Percentiles rank a stretch among this genome's conserved stretches.
phyloP scores from a whole-genome alignment of 805 yeast species.

The Pichia kluyveri region DNA sequence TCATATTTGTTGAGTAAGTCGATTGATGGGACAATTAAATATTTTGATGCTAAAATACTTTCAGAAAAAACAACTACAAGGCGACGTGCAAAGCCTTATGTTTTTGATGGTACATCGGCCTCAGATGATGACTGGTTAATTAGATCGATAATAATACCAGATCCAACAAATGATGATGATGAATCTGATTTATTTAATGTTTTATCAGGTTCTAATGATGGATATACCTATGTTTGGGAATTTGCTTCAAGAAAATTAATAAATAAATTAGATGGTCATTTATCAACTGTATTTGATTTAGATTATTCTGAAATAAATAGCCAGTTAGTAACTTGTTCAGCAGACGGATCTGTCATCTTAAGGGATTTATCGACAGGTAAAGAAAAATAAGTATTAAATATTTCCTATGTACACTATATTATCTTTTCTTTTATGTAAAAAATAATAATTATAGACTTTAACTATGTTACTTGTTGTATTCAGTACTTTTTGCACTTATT shows the following conservation, averaged over 20 bases:
- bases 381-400: background rate
- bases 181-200: slow-evolving; percentile 24
- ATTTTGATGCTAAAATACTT: slow-evolving; percentile 43
- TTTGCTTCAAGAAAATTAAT: slow-evolving; percentile 37
- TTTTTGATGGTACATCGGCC: slow-evolving; percentile 51
- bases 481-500: no score
- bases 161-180: slow-evolving; percentile 24
- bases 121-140: slow-evolving; percentile 43
- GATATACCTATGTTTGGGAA: slow-evolving; percentile 53
- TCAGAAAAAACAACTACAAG: slow-evolving; percentile 12
- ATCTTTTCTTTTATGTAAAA: background rate
- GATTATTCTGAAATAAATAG: slow-evolving; percentile 29
- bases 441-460: no score
- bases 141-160: slow-evolving; percentile 37
- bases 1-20: slow-evolving; percentile 41
- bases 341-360: slow-evolving; percentile 48
- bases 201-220: slow-evolving; percentile 56
- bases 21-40: slow-evolving; percentile 46
- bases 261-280: slow-evolving; percentile 49
- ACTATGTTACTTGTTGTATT: no score
- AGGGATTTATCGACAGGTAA: slow-evolving; percentile 23
- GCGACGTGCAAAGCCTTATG: slow-evolving; percentile 34
- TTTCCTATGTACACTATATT: background rate
- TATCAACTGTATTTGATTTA: slow-evolving; percentile 53
- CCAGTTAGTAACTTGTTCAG: slow-evolving; percentile 39